Evolutionary conservation across 2,329 filamentous ascomycete species (phyloP).

Genomic region (Dactylellina leptospora): DNA sequence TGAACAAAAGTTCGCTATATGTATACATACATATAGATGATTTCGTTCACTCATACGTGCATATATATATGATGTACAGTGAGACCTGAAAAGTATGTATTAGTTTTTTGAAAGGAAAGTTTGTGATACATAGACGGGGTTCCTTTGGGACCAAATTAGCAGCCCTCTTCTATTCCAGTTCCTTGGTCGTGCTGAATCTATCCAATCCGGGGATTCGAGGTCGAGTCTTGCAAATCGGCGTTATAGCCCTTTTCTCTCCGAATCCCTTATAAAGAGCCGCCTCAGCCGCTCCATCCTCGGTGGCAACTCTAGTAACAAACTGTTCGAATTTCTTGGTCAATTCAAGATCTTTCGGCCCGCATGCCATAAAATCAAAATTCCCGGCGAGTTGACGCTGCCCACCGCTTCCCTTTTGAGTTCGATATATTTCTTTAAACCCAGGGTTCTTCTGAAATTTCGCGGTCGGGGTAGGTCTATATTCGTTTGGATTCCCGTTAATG

Average conservation of each 20-base stretch:
- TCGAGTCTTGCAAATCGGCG: too few species aligned
- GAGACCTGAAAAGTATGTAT: too few species aligned
- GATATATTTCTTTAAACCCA: conserved; percentile 10
- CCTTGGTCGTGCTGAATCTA: too few species aligned
- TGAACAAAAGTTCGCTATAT: too few species aligned
- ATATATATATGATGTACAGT: too few species aligned
- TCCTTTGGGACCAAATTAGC: too few species aligned
- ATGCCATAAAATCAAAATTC: background rate
- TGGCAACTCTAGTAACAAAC: conserved; percentile 1
- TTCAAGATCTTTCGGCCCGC: background rate
- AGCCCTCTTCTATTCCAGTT: too few species aligned
- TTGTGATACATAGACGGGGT: too few species aligned
- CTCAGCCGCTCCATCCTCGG: background rate
- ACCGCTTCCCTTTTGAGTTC: background rate
- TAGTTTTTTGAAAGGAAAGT: too few species aligned
- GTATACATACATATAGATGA: too few species aligned
- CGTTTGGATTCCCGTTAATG: background rate
- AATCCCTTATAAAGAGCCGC: conserved; percentile 6
- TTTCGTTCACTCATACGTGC: too few species aligned
- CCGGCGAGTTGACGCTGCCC: conserved; percentile 5
- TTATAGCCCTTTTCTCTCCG: background rate
- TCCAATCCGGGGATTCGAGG: too few species aligned
- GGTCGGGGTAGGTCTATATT: background rate
- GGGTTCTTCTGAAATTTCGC: conserved; percentile 5
- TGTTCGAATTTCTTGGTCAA: conserved; percentile 12